Percentiles rank a stretch among this genome's conserved stretches.
Evolutionary conservation across 495 filamentous ascomycete species (phyloP).

Genomic region (Choiromyces venosus): DNA sequence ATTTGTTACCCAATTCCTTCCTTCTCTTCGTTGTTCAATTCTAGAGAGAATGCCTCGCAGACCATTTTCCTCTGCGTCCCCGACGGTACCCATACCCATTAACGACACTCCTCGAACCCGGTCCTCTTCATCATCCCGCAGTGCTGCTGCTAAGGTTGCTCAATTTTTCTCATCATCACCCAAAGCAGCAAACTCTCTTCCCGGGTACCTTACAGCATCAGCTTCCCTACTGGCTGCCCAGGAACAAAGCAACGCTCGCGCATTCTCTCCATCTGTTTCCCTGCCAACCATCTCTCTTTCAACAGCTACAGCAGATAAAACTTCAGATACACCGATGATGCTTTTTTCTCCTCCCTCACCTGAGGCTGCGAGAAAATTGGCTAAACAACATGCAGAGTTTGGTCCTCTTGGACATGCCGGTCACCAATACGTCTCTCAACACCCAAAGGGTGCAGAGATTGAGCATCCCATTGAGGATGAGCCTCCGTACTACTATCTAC

Average conservation of each 20-base stretch:
- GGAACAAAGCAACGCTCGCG: slow-evolving; percentile 55
- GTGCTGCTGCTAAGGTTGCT: slow-evolving; percentile 49
- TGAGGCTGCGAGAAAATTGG: slow-evolving; percentile 67
- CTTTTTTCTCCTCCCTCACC: slow-evolving; percentile 89
- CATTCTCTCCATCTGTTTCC: slow-evolving; percentile 61
- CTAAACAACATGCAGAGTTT: slow-evolving; percentile 83
- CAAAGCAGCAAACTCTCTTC: slow-evolving; percentile 58
- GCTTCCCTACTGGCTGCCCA: slow-evolving; percentile 58
- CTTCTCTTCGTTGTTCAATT: slow-evolving; percentile 20
- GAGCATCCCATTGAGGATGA: slow-evolving; percentile 85
- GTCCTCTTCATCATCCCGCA: slow-evolving; percentile 54
- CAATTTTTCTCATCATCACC: slow-evolving; percentile 63
- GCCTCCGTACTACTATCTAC: slow-evolving; percentile 90
- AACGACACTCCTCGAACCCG: slow-evolving; percentile 42
- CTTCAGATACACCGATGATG: slow-evolving; percentile 41
- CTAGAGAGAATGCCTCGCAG: slow-evolving; percentile 36
- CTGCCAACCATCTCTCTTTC: slow-evolving; percentile 90
- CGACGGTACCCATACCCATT: slow-evolving; percentile 44
- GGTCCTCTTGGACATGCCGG: slow-evolving; percentile 71
- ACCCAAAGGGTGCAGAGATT: slow-evolving; percentile 65
- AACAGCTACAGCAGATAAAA: slow-evolving; percentile 72
- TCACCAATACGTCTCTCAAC: slow-evolving; percentile 81
- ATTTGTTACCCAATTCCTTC: slow-evolving; percentile 1
- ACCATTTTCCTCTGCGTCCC: slow-evolving; percentile 38
- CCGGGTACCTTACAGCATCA: slow-evolving; percentile 49